Evolutionary conservation across 106 monocot species (phyloP), one percentile per base, ranked within the genome.

Genomic region (Hemerocallis citrina): DNA sequence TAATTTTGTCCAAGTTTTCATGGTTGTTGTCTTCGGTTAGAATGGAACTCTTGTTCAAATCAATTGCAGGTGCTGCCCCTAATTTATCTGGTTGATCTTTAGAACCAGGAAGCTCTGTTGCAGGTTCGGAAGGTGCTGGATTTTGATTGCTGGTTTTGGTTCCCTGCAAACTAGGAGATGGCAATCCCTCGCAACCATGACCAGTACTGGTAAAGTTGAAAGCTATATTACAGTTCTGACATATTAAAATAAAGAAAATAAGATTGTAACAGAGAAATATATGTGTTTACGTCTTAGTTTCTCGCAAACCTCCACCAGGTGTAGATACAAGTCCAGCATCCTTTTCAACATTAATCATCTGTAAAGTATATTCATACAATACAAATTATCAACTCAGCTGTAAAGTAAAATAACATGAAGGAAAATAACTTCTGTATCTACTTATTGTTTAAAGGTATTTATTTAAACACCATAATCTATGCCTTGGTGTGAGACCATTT

Each of bases 281-380:
- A 66, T n/a, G n/a, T n/a, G n/a, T 17, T 41, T 66, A 66, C 66
- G 30, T 66, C 11, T 52, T 54, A 19, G 30, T 57, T 55, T 33
- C 55, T 6, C 22, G 47, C 57, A 48, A 47, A 30, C 21, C 34
- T 47, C 34, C 68, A 46, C 0, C 33, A 45, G 33, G 35, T 9
- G 17, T 15, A 11, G 40, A 20, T 23, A 31, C 36, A 16, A 49
- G 12, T 20, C 48, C 57, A 46, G 43, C 34, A 58, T 37, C 36
- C 35, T 58, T 48, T 19, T 23, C 36, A 33, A 23, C 46, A 29
- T 52, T 39, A 11, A 25, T 16, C 39, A 57, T 19, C 65, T 72
- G 65, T 36, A 16, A 43, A 72, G 21, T 5, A 64, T 29, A 58
- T 46, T 47, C 48, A 64, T n/a, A n/a, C n/a, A 16, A 49, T 31